Evolutionary conservation across 352 stramenopile species (phyloP).

Genomic region (Globisporangium takayamanum): DNA sequence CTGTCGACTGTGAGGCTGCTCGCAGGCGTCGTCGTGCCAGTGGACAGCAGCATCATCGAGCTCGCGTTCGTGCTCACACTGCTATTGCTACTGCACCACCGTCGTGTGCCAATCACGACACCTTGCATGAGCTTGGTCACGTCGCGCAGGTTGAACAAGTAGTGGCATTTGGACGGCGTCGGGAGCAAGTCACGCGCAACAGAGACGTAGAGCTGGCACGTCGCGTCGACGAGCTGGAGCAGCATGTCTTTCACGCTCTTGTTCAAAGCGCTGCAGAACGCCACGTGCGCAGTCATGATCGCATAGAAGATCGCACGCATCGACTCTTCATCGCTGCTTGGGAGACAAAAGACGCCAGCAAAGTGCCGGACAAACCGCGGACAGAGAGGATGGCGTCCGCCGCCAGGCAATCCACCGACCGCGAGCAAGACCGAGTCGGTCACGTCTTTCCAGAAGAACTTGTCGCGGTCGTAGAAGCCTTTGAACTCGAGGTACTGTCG

Average conservation of each 20-base stretch:
- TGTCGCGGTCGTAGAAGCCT: constrained; percentile 78
- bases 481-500: constrained; percentile 62
- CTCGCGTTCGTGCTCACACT: constrained; percentile 2
- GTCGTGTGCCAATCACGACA: constrained; percentile 51
- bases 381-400: constrained; percentile 48
- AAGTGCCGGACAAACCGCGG: constrained; percentile 70
- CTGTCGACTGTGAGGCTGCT: constrained; percentile 27
- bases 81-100: constrained; percentile 12
- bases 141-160: constrained; percentile 81
- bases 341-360: constrained; percentile 57
- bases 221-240: constrained; percentile 48
- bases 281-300: constrained; percentile 67
- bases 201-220: constrained; percentile 50
- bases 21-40: neutral
- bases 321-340: constrained; percentile 53
- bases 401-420: constrained; percentile 49
- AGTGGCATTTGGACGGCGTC: constrained; percentile 78
- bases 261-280: constrained; percentile 17
- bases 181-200: constrained; percentile 53
- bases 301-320: constrained; percentile 88
- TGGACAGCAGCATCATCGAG: neutral
- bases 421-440: constrained; percentile 58
- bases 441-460: constrained; percentile 81
- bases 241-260: constrained; percentile 54
- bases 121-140: constrained; percentile 77